A percentile compares a stretch with the other conserved stretches of the same genome.
Conservation (phyloP, 768 basidiomycete genomes). For the Pisolithus albus region DNA sequence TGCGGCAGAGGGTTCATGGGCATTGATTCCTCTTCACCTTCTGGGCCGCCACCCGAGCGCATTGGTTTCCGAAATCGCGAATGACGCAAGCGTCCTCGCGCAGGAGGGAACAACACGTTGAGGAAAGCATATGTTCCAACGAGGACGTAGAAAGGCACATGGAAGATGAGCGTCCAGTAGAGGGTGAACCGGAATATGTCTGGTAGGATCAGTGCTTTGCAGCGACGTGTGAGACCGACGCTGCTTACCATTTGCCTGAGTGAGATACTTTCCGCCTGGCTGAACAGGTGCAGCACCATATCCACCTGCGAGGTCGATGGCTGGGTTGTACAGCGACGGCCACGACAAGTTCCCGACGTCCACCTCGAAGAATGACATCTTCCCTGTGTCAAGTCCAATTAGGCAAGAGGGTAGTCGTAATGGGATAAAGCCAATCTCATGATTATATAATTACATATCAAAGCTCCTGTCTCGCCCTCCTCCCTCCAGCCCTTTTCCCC, state of each 20-base stretch:
- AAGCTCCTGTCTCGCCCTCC: too few species aligned
- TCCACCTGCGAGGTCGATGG: constrained; percentile 26
- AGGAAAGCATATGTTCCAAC: constrained; percentile 37
- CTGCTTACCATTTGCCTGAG: constrained; percentile 24
- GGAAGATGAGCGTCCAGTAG: constrained; percentile 43
- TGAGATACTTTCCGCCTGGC: constrained; percentile 30
- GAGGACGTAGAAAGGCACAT: constrained; percentile 35
- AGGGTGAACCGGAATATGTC: constrained; percentile 42
- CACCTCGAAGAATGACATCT: neutral
- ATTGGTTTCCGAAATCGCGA: neutral
- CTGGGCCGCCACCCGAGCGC: neutral
- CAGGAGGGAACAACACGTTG: constrained; percentile 35
- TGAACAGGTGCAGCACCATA: constrained; percentile 19
- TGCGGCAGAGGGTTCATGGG: neutral
- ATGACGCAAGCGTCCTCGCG: constrained; percentile 3
- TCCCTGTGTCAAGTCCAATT: neutral
- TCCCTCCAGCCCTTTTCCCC: too few species aligned
- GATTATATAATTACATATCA: too few species aligned
- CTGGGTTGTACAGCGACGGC: constrained; percentile 35
- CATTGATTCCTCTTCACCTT: neutral
- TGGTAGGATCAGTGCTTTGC: constrained; percentile 8
- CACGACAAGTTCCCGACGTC: constrained; percentile 22
- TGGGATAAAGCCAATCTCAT: too few species aligned
- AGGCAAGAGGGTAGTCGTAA: too few species aligned
- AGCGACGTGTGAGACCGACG: neutral